Percentiles rank a stretch among this genome's conserved stretches.
Conservation (phyloP, 768 basidiomycete genomes). For the Cubamyces sp. region DNA sequence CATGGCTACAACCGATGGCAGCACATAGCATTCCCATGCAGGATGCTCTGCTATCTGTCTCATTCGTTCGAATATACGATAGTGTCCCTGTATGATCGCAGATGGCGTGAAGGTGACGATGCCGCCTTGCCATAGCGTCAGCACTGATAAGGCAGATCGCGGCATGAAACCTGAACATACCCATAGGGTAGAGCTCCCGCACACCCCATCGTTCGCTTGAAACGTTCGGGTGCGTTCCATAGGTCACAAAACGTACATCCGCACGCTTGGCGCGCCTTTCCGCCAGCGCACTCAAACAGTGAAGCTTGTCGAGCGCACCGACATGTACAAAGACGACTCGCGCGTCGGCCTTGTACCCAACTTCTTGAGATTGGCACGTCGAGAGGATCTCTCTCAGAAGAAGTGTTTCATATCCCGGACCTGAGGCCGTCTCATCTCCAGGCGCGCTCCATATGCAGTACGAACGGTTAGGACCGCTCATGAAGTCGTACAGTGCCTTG, state of each 20-base stretch:
- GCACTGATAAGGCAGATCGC: neutral
- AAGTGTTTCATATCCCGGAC: constrained; percentile 46
- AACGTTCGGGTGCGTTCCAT: constrained; percentile 63
- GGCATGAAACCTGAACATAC: constrained; percentile 42
- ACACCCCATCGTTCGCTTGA: constrained; percentile 61
- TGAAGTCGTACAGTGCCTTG: constrained; percentile 48
- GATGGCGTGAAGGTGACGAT: constrained; percentile 70
- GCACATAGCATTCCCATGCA: constrained; percentile 68
- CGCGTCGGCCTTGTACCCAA: constrained; percentile 43
- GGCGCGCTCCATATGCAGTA: constrained; percentile 55
- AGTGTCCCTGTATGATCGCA: constrained; percentile 58
- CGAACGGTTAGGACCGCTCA: constrained; percentile 41
- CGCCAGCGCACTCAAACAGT: constrained; percentile 52
- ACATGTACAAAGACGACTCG: constrained; percentile 70
- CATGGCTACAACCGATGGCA: constrained; percentile 66
- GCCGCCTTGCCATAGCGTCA: constrained; percentile 53
- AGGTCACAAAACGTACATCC: constrained; percentile 64
- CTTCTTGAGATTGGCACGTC: constrained; percentile 45
- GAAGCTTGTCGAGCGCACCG: constrained; percentile 53
- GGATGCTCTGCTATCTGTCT: constrained; percentile 59
- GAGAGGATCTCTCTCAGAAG: constrained; percentile 49
- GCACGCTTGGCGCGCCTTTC: constrained; percentile 48
- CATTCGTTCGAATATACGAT: constrained; percentile 52
- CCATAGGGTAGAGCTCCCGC: constrained; percentile 67
- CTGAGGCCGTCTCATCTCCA: constrained; percentile 35